phyloP scores from a whole-genome alignment of 1,284 basidiomycete genomes.

The Rhodotorula sp. region DNA sequence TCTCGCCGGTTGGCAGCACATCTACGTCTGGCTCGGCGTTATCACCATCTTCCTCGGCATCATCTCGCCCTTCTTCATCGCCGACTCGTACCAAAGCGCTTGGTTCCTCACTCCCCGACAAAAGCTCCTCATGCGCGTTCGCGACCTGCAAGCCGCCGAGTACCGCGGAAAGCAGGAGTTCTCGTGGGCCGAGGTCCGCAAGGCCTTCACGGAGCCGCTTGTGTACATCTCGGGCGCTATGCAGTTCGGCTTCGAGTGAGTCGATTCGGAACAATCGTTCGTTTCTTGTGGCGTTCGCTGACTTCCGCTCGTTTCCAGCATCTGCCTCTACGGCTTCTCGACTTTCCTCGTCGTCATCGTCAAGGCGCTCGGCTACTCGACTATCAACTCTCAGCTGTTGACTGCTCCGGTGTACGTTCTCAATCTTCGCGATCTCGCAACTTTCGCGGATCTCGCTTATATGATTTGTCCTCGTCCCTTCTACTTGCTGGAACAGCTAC shows the following conservation, averaged over 20 bases:
- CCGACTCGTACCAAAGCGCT: conserved; percentile 18
- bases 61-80: conserved; percentile 7
- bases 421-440: background rate
- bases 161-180: conserved; percentile 42
- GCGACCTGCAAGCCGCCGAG: conserved; percentile 39
- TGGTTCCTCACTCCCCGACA: conserved; percentile 43
- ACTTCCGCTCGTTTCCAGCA: background rate
- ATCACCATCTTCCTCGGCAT: conserved; percentile 9
- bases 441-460: too few relatives aligned
- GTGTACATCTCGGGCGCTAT: conserved; percentile 25
- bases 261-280: conserved; percentile 32
- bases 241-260: conserved; percentile 45
- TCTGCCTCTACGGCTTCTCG: conserved; percentile 15
- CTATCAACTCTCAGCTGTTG: conserved; percentile 41
- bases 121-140: conserved; percentile 28
- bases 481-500: background rate
- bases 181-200: conserved; percentile 40
- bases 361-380: conserved; percentile 35
- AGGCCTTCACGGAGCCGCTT: conserved; percentile 19
- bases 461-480: background rate
- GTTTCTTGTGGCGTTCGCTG: background rate
- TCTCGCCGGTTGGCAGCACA: conserved; percentile 3
- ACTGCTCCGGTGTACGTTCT: conserved; percentile 8
- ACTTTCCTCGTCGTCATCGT: conserved; percentile 45
- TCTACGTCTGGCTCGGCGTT: conserved; percentile 5